Base-by-base conservation (phyloP, 495 filamentous ascomycete species). In the Tricharina praecox region DNA sequence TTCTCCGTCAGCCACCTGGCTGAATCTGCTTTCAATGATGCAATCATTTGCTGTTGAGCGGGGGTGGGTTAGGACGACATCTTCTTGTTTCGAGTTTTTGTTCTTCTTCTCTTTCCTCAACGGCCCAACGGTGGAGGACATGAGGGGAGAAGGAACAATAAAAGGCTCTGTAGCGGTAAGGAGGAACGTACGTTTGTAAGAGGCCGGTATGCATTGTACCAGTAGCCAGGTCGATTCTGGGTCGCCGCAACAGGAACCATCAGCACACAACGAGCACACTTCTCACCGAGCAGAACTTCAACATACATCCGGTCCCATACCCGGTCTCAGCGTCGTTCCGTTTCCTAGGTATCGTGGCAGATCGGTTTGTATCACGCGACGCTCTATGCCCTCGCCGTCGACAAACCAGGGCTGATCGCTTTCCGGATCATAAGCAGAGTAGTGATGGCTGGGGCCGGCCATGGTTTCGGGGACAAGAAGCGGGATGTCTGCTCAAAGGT, bases 301-400 rank as follows among this genome's bases (percentile, higher is more conserved):
- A 38, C 23, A 18, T 21, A 11, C 35, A 21, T 38, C 45, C n/a
- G 16, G 43, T 11, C 15, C n/a, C 20, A 9, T 37, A 3, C 45
- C 45, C 9, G 32, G 30, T 15, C 24, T 48, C 2, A 48, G 15
- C 18, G n/a, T 16, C 1, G 55, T 30, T 48, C 56, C 53, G 35
- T 59, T 59, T 16, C 56, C 56, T 9, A 59, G 24, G 21, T 59
- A 59, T 30, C 56, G 52, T 33, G 45, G 43, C 10, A 60, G 23
- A 21, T 60, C 56, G 3, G 52, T 60, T 18, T 52, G 51, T 21
- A 60, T 41, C 5, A 60, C 56, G 23, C 51, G 41, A 23, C 48
- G 56, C 3, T 45, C 45, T 19, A 60, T 59, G 18, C 56, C 56
- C 1, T 51, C 34, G 1, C 55, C 52, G n/a, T 25, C 30, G 16